Percentiles rank a stretch among this genome's conserved stretches.
Conservation (phyloP, 129 eudicot genomes). For the Pseudognaphalium luteoalbum region DNA sequence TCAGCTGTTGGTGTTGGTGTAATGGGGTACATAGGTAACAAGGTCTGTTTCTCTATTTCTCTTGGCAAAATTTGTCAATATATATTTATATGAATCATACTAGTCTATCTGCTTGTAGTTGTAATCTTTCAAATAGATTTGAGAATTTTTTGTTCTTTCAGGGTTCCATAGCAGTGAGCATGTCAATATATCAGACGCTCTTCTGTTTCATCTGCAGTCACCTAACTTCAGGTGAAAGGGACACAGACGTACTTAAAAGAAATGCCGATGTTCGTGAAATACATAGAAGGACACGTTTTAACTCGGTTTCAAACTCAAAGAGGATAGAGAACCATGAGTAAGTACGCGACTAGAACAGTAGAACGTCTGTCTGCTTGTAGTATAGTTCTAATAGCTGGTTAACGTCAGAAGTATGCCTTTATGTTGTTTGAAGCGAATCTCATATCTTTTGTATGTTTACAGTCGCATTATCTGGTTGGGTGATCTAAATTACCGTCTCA, state of each 20-base stretch:
- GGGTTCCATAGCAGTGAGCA: conserved; percentile 97
- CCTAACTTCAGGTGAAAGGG: conserved; percentile 89
- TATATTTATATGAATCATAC: background rate
- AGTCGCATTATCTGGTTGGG: conserved; percentile 95
- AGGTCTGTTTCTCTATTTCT: conserved; percentile 49
- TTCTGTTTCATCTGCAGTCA: conserved; percentile 91
- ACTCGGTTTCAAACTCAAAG: conserved; percentile 39
- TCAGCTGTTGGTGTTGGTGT: conserved; percentile 98
- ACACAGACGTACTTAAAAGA: conserved; percentile 67
- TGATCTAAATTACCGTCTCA: conserved; percentile 91
- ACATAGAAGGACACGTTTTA: conserved; percentile 78
- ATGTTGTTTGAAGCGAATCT: conserved; percentile 5
- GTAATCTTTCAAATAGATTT: background rate
- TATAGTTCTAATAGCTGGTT: background rate
- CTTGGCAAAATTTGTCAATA: background rate
- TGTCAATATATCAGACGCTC: conserved; percentile 93
- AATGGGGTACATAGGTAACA: conserved; percentile 97
- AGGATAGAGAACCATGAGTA: conserved; percentile 86
- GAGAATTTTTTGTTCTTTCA: conserved; percentile 21
- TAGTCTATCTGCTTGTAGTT: background rate
- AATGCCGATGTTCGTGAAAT: conserved; percentile 94
- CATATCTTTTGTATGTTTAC: conserved; percentile 25
- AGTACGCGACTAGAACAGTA: conserved; percentile 28
- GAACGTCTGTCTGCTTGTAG: background rate
- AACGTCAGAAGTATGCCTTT: background rate